A percentile compares a stretch with the other conserved stretches of the same genome.
Conservation (phyloP, 306 rosid species). For the Cucumis sativus region DNA sequence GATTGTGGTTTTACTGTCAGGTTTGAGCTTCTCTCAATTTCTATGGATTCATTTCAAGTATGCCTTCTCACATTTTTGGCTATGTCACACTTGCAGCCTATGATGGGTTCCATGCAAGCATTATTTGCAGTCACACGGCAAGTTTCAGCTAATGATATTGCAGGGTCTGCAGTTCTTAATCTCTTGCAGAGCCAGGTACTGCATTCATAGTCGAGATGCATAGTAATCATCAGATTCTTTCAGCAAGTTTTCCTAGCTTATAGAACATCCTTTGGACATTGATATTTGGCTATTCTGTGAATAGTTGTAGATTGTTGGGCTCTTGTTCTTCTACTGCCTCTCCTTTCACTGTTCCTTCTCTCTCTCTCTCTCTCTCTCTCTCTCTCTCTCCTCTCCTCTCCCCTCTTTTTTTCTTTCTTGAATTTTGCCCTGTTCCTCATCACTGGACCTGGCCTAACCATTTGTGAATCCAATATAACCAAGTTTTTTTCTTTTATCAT, state of each 20-base stretch:
- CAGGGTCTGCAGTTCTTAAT: slow-evolving; percentile 92
- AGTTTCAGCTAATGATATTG: slow-evolving; percentile 61
- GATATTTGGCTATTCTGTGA: background rate
- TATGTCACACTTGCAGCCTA: slow-evolving; percentile 46
- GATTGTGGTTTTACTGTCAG: slow-evolving; percentile 99
- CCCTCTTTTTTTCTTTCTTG: background rate
- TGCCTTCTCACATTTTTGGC: slow-evolving; percentile 5
- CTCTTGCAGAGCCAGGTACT: slow-evolving; percentile 89
- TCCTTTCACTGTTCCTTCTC: background rate
- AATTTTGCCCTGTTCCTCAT: background rate
- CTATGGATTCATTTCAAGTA: slow-evolving; percentile 9
- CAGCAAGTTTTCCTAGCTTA: background rate
- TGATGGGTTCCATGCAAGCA: slow-evolving; percentile 89
- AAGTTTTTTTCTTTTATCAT: background rate
- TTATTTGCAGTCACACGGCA: slow-evolving; percentile 62
- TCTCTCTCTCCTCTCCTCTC: too few relatives aligned
- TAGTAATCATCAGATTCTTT: background rate
- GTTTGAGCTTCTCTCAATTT: slow-evolving; percentile 27
- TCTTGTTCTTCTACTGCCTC: background rate
- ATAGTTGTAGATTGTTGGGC: background rate
- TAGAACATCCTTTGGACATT: background rate
- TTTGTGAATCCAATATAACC: background rate
- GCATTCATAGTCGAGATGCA: background rate
- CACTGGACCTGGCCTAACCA: background rate
- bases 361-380: background rate